A percentile compares a stretch with the other conserved stretches of the same genome.
These are phyloP conservation scores for Chlamydomonas applanata DNA, from an alignment of 139 green algal genomes.

Conservation along the genomic window DNA sequence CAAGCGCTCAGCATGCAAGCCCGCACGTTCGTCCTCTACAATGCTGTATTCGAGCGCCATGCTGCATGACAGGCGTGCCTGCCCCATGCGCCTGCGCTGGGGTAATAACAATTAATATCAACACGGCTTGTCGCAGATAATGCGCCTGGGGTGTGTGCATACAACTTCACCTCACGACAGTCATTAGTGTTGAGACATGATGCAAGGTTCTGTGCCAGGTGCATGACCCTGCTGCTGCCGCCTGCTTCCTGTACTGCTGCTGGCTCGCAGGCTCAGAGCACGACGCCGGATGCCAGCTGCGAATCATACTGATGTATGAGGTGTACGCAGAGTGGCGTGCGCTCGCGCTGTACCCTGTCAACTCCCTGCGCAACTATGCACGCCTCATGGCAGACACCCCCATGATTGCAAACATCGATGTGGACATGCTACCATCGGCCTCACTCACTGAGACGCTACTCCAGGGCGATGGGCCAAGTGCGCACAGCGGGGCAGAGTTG, in stretches of 20 bases:
- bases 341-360: conserved; percentile 23
- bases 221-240: background rate
- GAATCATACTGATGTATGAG: conserved; percentile 25
- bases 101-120: no score
- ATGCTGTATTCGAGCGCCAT: background rate
- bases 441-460: background rate
- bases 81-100: no score
- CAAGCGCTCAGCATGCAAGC: background rate
- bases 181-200: no score
- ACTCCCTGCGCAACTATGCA: conserved; percentile 36
- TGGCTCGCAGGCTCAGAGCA: background rate
- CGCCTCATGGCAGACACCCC: conserved; percentile 38
- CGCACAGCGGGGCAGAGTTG: no score
- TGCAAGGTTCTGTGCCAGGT: no score
- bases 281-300: conserved; percentile 16
- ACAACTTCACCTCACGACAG: no score
- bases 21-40: no score
- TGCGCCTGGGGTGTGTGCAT: no score
- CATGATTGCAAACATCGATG: conserved; percentile 48
- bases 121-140: no score
- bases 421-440: conserved; percentile 41
- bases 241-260: background rate
- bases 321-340: conserved; percentile 11
- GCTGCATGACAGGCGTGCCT: no score
- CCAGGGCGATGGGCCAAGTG: no score